phyloP scores from a whole-genome alignment of 73 alveolate species.

The Blepharisma japonicum region DNA sequence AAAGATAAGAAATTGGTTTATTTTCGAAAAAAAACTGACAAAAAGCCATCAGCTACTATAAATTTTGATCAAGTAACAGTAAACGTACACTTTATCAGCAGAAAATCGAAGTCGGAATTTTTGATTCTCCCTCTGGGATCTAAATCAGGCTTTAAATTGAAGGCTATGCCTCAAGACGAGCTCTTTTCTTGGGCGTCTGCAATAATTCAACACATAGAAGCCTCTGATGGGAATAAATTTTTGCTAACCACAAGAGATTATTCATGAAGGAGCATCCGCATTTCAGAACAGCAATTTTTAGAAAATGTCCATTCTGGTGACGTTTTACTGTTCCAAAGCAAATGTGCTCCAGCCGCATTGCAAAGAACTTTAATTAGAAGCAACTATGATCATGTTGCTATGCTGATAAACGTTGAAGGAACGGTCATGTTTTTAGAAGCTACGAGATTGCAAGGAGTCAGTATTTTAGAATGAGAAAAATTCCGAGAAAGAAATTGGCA shows the following conservation, averaged over 20 bases:
- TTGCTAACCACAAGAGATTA: neutral
- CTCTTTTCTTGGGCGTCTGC: neutral
- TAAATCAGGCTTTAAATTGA: neutral
- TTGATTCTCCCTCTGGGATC: neutral
- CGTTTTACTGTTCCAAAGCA: constrained; percentile 35
- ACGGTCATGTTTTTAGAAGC: constrained; percentile 41
- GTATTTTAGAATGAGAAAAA: neutral
- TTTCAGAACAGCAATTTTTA: constrained; percentile 27
- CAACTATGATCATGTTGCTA: constrained; percentile 56
- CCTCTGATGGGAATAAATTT: neutral
- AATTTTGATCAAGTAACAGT: constrained; percentile 7
- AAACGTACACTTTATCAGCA: neutral
- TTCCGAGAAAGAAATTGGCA: constrained; percentile 12
- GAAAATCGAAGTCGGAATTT: neutral
- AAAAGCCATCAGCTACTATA: constrained; percentile 21
- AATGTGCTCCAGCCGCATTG: constrained; percentile 30
- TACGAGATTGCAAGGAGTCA: constrained; percentile 16
- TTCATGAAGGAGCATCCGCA: constrained; percentile 17
- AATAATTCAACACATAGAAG: neutral
- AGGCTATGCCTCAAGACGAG: neutral
- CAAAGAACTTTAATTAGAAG: constrained; percentile 47
- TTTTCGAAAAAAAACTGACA: neutral
- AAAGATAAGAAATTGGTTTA: neutral
- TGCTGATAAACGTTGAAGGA: constrained; percentile 56
- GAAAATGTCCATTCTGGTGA: constrained; percentile 40